Evolutionary conservation across 2,329 filamentous ascomycete genomes (phyloP), one percentile per base, ranked within the genome.

Genomic region (Penicillium sp.): DNA sequence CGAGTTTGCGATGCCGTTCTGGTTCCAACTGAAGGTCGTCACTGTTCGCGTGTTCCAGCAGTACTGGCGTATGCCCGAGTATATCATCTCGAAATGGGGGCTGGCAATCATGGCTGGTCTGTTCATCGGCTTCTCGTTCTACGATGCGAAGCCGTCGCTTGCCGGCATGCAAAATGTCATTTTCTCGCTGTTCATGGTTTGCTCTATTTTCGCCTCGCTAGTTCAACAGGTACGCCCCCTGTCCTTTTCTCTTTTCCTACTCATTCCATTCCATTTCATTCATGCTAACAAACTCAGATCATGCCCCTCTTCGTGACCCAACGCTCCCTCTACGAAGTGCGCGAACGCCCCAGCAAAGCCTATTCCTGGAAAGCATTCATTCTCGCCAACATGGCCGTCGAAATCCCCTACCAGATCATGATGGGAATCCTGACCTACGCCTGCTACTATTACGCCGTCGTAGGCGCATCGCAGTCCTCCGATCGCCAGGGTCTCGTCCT

Each of bases 341-440:
- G 91, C 58, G 92, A 96, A 78, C 88, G 91, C 1, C 92, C 91
- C 0, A 91, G 89, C 62, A 93, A 93, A 80, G 87, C 91, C 0
- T 96, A 96, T 78, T 88, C 87, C 58, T 96, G 92, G 92, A 89
- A 91, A 75, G 87, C 91, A 8, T 96, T 96, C 74, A 91, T 96
- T 84, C 81, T 94, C 31, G 88, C 90, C 61, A 91, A 93, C 76
- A 90, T 97, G 67, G 78, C 93, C 35, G 91, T 93, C 60, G 93
- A 97, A 75, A 79, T 97, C 3, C 92, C 92, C 0, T 97, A 91
- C 89, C 92, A 95, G 76, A 85, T 88, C 0, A 75, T 95, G 29
- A 71, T 92, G 85, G 86, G 89, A 4, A 83, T 89, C 15, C 77
- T 95, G 67, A 89, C 44, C 5, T 56, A 23, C 41, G 41, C 26